A percentile compares a stretch with the other conserved stretches of the same genome.
phyloP scores from a whole-genome alignment of 768 basidiomycete species.

The Mycena leptocephala region DNA sequence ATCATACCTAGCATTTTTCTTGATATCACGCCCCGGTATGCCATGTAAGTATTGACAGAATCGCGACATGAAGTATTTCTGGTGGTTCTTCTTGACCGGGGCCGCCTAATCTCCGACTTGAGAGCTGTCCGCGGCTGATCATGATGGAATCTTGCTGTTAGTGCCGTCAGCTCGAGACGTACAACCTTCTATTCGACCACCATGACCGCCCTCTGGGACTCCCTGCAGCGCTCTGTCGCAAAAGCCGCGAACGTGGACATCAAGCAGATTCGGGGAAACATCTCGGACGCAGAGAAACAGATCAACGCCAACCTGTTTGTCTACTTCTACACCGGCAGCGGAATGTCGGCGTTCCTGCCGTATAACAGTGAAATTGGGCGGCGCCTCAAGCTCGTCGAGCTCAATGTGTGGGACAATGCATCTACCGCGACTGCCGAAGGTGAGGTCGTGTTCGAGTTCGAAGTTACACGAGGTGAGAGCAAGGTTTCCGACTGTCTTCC shows the following conservation, averaged over 20 bases:
- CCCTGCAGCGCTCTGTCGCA: constrained; percentile 36
- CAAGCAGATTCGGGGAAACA: constrained; percentile 57
- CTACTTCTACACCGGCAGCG: constrained; percentile 49
- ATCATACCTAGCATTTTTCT: too few species aligned
- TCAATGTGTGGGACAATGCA: constrained; percentile 2
- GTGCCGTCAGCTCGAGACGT: too few species aligned
- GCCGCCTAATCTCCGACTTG: too few species aligned
- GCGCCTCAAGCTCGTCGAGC: neutral
- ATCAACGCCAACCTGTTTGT: constrained; percentile 50
- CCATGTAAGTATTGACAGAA: too few species aligned
- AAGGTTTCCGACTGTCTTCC: neutral
- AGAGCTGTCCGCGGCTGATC: too few species aligned
- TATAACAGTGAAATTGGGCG: neutral
- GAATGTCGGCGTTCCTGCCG: neutral
- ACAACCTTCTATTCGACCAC: neutral
- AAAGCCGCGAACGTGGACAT: constrained; percentile 41
- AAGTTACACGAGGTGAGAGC: neutral
- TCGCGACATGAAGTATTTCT: too few species aligned
- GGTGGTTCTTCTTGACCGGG: too few species aligned
- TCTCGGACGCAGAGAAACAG: constrained; percentile 56
- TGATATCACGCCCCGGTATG: too few species aligned
- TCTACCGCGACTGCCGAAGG: neutral
- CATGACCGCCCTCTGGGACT: neutral
- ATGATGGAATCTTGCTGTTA: neutral
- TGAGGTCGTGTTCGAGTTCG: neutral